Evolutionary conservation across 108 stramenopile genomes (phyloP), one percentile per base, ranked within the genome.

Genomic region (Cafeteria roenbergensis): DNA sequence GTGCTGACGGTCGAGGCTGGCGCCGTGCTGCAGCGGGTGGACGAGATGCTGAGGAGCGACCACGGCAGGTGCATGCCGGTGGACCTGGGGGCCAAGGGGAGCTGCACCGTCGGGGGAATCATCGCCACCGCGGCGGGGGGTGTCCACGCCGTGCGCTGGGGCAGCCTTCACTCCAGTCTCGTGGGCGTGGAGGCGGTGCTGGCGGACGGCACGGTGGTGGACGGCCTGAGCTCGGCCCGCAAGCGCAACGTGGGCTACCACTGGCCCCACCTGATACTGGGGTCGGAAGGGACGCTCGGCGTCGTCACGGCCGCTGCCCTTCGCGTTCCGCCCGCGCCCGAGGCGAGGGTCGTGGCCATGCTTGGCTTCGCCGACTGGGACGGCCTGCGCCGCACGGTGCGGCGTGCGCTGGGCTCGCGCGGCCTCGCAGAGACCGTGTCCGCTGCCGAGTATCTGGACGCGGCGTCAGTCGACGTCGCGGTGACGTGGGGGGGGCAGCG

Each of bases 181-280:
- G 65, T 93, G 69, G 97, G 97, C 20, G 58, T 98, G 38, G 90
- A 94, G 76, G 89, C 88, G 1, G 92, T 95, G 25, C 73, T 88
- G 34, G 82, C 91, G 0, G 76, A 86, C 68, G 94, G 94, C 1
- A 63, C 64, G 48, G 80, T 92, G 48, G 62, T 95, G 59, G 82
- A 88, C 76, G 52, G 89, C 48, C 63, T 88, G 56, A 25, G 22
- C 1, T 74, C 63, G 62, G 35, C 57, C 20, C 78, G 90, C 31
- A 98, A 98, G 81, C 91, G 95, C 73, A 95, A 98, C 73, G 90
- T 91, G 14, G 94, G 97, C 28, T 93, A 92, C 60, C 84, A 88
- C 63, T 65, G 94, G 12, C 87, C 87, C 72, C 93, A 98, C 56
- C 71, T 98, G 34, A 93, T 98, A 58, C 79, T 98, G 42, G 96